Percentiles rank a stretch among this genome's conserved stretches.
These are phyloP conservation scores for Protomyces gravidus DNA, from an alignment of 1,139 yeast species.

Conservation along the genomic window DNA sequence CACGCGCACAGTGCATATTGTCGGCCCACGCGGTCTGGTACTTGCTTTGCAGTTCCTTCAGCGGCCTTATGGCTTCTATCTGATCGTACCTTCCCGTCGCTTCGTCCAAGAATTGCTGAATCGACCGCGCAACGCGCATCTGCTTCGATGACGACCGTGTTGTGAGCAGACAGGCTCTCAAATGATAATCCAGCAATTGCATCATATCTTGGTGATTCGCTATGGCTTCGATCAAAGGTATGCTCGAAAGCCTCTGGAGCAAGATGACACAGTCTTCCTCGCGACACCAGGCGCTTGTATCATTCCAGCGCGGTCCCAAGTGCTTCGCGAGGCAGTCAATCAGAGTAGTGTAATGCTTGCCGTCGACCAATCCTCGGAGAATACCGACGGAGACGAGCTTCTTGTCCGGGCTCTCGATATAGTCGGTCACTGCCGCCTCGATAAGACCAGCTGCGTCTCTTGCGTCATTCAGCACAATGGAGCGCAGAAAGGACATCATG, in stretches of 20 bases:
- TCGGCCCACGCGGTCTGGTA: conserved; percentile 3
- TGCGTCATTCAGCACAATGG: neutral
- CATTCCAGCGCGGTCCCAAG: conserved; percentile 18
- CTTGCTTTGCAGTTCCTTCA: conserved; percentile 2
- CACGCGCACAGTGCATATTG: conserved; percentile 2
- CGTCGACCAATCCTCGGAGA: neutral
- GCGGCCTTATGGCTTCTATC: neutral
- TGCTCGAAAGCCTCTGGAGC: neutral
- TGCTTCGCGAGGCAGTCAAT: conserved; percentile 2
- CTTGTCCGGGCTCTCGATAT: conserved; percentile 1
- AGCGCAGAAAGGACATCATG: no score
- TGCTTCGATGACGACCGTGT: neutral
- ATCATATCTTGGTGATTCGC: conserved; percentile 4
- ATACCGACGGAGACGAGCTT: neutral
- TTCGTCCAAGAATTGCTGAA: conserved; percentile 11
- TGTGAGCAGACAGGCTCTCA: conserved; percentile 11
- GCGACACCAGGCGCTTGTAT: conserved; percentile 3
- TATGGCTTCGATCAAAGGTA: neutral
- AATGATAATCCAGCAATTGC: conserved; percentile 8
- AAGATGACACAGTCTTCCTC: conserved; percentile 7
- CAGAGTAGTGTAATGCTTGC: neutral
- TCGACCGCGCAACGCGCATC: conserved; percentile 8
- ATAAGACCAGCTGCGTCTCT: neutral
- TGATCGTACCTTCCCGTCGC: neutral
- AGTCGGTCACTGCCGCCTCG: conserved; percentile 8